Evolutionary conservation across 768 basidiomycete genomes (phyloP).

Genomic region (Suillus subalutaceus): DNA sequence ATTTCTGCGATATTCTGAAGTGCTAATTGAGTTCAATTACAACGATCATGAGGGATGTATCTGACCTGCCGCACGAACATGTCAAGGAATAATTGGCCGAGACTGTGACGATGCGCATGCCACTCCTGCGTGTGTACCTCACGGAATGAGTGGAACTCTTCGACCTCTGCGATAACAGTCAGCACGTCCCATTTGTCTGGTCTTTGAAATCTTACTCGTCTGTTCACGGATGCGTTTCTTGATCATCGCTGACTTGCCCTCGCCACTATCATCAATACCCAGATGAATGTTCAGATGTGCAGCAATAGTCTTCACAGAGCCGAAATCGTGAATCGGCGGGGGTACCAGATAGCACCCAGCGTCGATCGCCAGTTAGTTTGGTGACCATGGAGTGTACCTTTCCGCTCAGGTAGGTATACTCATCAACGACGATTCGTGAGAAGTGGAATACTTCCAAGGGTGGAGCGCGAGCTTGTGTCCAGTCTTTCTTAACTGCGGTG

Average conservation of each 20-base stretch:
- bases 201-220: slow-evolving; percentile 57
- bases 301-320: slow-evolving; percentile 87
- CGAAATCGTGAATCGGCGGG: slow-evolving; percentile 92
- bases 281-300: slow-evolving; percentile 89
- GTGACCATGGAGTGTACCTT: slow-evolving; percentile 80
- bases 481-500: slow-evolving; percentile 65
- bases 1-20: slow-evolving; percentile 92
- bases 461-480: slow-evolving; percentile 78
- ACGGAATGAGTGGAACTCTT: slow-evolving; percentile 95
- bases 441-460: slow-evolving; percentile 94
- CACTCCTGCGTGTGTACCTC: slow-evolving; percentile 91
- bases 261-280: slow-evolving; percentile 87
- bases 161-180: slow-evolving; percentile 60
- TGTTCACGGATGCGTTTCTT: slow-evolving; percentile 84
- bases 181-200: slow-evolving; percentile 16
- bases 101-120: slow-evolving; percentile 83
- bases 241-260: slow-evolving; percentile 72
- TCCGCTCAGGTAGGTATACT: slow-evolving; percentile 91
- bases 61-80: slow-evolving; percentile 84
- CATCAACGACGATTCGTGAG: slow-evolving; percentile 86
- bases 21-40: slow-evolving; percentile 11
- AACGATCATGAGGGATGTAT: slow-evolving; percentile 9
- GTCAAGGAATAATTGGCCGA: slow-evolving; percentile 83
- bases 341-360: slow-evolving; percentile 97
- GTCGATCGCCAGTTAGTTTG: slow-evolving; percentile 71